These are phyloP conservation scores for Tetracentron sinense DNA, from an alignment of 164 flowering plant genomes.

Conservation along the genomic window DNA sequence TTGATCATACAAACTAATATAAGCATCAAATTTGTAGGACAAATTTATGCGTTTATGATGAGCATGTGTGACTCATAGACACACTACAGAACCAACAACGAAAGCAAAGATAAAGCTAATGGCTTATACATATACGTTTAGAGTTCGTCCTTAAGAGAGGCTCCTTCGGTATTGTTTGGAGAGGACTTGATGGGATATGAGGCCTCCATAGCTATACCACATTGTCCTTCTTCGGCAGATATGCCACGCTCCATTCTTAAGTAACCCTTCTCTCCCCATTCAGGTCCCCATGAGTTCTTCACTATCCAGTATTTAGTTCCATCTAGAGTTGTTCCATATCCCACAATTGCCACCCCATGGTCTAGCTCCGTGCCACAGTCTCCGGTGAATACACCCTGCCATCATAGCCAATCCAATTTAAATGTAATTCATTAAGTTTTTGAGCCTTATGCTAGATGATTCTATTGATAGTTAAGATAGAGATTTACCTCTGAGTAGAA, in stretches of 20 bases:
- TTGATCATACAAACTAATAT: not conserved
- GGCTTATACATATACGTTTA: conserved; percentile 2
- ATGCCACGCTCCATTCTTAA: conserved; percentile 31
- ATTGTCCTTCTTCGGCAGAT: conserved; percentile 23
- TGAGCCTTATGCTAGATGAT: too few species aligned
- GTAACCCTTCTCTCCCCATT: conserved; percentile 42
- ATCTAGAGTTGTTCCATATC: conserved; percentile 35
- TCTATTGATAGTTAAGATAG: too few species aligned
- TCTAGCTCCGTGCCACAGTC: conserved; percentile 44
- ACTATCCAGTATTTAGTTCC: conserved; percentile 48
- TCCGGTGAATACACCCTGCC: conserved; percentile 44
- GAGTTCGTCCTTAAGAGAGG: conserved; percentile 27
- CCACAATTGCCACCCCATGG: conserved; percentile 49
- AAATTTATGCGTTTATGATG: not conserved
- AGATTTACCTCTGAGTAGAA: conserved; percentile 35
- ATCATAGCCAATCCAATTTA: not conserved
- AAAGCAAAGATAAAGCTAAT: too few species aligned
- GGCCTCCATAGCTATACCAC: conserved; percentile 40
- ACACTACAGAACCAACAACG: too few species aligned
- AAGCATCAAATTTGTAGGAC: not conserved
- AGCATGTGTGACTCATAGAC: not conserved
- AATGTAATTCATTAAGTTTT: too few species aligned
- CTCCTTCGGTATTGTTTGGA: conserved; percentile 2
- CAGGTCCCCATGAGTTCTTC: conserved; percentile 46
- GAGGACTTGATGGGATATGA: conserved; percentile 30